These are phyloP conservation scores for Pelomyxa schiedti DNA, from an alignment of 78 protist species.

Conservation along the genomic window DNA sequence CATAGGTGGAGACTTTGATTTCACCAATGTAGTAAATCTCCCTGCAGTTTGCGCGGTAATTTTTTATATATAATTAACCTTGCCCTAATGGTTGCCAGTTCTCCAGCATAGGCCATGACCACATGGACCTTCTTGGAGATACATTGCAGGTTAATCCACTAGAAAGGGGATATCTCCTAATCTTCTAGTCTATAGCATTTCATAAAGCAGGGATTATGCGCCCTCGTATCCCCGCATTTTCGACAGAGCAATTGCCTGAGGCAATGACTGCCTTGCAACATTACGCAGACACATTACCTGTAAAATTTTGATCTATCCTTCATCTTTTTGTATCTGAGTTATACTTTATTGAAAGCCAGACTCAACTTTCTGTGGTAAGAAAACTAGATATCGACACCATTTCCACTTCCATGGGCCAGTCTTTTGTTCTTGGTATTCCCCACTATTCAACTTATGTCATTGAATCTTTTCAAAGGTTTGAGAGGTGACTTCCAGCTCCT, in stretches of 20 bases:
- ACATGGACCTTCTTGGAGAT: slow-evolving; percentile 56
- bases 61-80: too few relatives aligned
- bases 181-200: slow-evolving; percentile 47
- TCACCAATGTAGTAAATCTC: slow-evolving; percentile 50
- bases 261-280: slow-evolving; percentile 29
- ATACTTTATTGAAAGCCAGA: not conserved
- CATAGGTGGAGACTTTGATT: slow-evolving; percentile 64
- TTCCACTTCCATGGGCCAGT: not conserved
- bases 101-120: slow-evolving; percentile 69
- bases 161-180: too few relatives aligned
- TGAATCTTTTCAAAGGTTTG: slow-evolving; percentile 16
- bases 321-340: not conserved
- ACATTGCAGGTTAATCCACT: too few relatives aligned
- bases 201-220: slow-evolving; percentile 79
- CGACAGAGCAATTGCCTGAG: slow-evolving; percentile 31
- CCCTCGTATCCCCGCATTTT: slow-evolving; percentile 20
- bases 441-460: not conserved
- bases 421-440: slow-evolving; percentile 17
- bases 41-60: slow-evolving; percentile 60
- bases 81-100: too few relatives aligned
- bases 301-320: not conserved
- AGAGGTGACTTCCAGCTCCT: slow-evolving; percentile 58
- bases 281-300: slow-evolving; percentile 3
- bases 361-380: not conserved
- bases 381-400: not conserved